A percentile compares a stretch with the other conserved stretches of the same genome.
phyloP scores from a whole-genome alignment of 164 flowering plant species.

The Piper longum region DNA sequence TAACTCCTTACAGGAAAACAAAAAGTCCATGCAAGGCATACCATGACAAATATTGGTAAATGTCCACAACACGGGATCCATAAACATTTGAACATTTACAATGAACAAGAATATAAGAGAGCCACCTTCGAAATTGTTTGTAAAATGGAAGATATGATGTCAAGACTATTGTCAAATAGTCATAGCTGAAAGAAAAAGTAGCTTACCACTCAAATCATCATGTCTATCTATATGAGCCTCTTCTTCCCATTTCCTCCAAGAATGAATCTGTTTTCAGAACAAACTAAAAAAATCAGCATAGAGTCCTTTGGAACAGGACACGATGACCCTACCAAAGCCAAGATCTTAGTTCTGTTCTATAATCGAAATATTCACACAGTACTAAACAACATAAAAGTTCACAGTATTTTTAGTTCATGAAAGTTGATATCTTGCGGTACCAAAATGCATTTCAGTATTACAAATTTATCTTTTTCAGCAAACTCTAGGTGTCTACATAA shows the following conservation, averaged over 20 bases:
- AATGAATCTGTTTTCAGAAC: slow-evolving; percentile 48
- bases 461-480: neutral
- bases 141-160: neutral
- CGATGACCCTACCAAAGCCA: neutral
- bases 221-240: slow-evolving; percentile 71
- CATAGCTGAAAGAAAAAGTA: neutral
- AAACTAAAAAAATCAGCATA: neutral
- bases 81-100: neutral
- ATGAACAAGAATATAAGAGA: neutral
- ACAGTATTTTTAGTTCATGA: neutral
- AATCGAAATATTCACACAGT: neutral
- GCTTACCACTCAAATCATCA: slow-evolving; percentile 50
- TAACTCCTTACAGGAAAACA: neutral
- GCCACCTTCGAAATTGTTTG: neutral
- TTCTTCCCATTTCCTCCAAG: slow-evolving; percentile 95
- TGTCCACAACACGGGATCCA: neutral
- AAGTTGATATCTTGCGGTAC: neutral
- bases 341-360: neutral
- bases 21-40: neutral
- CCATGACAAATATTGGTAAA: neutral
- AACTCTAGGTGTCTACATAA: neutral
- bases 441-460: neutral
- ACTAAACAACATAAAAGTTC: neutral
- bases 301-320: neutral
- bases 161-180: neutral